phyloP scores from a whole-genome alignment of 1,139 yeast genomes.

The Saccharomyces hybrid region DNA sequence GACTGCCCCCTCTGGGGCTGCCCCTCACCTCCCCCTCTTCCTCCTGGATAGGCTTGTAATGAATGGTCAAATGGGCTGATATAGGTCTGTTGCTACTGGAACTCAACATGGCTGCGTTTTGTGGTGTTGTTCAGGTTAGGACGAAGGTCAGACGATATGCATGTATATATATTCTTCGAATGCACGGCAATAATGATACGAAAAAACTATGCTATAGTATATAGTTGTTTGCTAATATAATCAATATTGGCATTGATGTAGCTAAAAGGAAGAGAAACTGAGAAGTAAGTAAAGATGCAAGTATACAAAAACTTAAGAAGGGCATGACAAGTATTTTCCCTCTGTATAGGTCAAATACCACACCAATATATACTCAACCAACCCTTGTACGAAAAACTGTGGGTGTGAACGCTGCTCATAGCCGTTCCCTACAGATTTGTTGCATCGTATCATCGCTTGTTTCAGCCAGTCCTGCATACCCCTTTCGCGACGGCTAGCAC shows the following conservation, averaged over 20 bases:
- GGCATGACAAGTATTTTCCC: not conserved
- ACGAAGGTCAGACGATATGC: not conserved
- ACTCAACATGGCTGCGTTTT: not conserved
- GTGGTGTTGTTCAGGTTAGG: not conserved
- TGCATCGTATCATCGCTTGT: not conserved
- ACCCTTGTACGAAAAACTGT: not conserved
- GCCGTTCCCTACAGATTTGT: not conserved
- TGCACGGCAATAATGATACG: not conserved
- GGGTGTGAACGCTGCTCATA: not conserved
- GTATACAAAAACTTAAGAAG: not conserved
- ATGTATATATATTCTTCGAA: not conserved
- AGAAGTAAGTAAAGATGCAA: not conserved
- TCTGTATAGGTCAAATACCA: not conserved
- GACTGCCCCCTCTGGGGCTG: not conserved
- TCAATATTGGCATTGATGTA: not conserved
- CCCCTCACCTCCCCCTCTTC: not conserved
- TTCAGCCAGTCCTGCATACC: not conserved
- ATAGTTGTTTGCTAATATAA: not conserved
- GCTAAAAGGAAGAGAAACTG: not conserved
- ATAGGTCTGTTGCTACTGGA: constrained; percentile 2
- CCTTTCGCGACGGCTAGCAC: not conserved
- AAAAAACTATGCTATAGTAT: not conserved
- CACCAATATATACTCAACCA: not conserved
- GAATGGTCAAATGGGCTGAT: constrained; percentile 6
- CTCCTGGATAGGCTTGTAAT: not conserved